phyloP scores from a whole-genome alignment of 371 early-diverging fungal genomes.

The Mucor velutinosus region DNA sequence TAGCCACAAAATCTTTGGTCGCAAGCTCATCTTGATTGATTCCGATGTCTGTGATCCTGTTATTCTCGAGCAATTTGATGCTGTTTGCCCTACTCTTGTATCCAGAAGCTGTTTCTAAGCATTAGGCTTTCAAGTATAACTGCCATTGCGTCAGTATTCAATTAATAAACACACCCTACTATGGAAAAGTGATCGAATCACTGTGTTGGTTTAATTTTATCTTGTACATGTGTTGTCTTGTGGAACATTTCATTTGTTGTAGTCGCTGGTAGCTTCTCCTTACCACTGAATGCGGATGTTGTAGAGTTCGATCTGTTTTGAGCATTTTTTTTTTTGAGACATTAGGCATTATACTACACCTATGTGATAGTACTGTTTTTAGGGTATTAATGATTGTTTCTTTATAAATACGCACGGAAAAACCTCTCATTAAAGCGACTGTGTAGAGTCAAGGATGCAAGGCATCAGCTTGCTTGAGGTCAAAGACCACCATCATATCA shows the following conservation, averaged over 20 bases:
- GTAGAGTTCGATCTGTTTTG: neutral
- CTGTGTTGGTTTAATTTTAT: neutral
- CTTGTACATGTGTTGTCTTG: neutral
- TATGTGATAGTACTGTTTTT: neutral
- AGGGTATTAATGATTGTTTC: neutral
- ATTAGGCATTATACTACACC: neutral
- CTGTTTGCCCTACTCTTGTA: neutral
- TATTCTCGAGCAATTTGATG: neutral
- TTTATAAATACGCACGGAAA: neutral
- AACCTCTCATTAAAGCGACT: too few relatives aligned
- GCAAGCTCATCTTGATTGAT: neutral
- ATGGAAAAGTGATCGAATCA: neutral
- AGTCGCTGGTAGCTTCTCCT: neutral
- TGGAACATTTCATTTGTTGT: neutral
- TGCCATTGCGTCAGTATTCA: neutral
- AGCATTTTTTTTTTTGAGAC: neutral
- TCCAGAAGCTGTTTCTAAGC: neutral
- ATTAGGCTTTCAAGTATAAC: neutral
- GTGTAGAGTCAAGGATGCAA: too few relatives aligned
- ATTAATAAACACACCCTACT: neutral
- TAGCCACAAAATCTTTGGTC: neutral
- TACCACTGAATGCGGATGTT: neutral
- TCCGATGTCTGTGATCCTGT: neutral
- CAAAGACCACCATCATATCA: too few relatives aligned
- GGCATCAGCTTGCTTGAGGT: too few relatives aligned